Conservation (phyloP, 148 eudicot species). For the Persicaria maculosa region DNA sequence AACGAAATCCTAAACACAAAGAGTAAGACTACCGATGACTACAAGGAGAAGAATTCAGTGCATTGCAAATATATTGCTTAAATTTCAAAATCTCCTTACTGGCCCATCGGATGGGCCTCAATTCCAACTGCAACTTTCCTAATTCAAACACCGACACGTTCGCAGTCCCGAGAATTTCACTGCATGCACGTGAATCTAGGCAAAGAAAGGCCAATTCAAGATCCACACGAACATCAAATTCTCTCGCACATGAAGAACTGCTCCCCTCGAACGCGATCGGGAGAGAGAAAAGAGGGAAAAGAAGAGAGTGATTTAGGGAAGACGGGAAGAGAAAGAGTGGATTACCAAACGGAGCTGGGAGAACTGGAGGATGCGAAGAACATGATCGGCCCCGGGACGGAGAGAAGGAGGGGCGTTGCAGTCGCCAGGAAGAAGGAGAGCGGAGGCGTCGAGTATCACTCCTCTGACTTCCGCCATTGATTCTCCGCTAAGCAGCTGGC, state of each 20-base stretch:
- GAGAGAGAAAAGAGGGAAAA: background rate
- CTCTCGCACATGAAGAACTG: background rate
- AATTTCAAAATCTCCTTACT: background rate
- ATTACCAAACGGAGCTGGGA: constrained; percentile 55
- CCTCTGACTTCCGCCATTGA: constrained; percentile 38
- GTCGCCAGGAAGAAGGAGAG: constrained; percentile 21
- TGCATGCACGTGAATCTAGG: constrained; percentile 7
- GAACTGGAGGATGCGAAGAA: constrained; percentile 53
- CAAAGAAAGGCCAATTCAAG: background rate
- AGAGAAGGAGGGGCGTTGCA: constrained; percentile 22
- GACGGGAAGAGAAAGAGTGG: background rate
- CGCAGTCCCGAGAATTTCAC: background rate
- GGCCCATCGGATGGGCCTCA: background rate
- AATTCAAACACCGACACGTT: background rate
- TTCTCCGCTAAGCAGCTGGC: background rate
- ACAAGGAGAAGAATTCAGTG: background rate
- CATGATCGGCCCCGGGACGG: constrained; percentile 34
- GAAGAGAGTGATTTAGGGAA: background rate
- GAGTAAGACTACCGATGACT: background rate
- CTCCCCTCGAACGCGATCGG: background rate
- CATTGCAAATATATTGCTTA: background rate
- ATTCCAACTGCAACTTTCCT: background rate
- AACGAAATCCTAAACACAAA: background rate
- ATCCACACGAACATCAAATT: background rate
- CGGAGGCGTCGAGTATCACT: constrained; percentile 45